Conservation (phyloP, 768 basidiomycete species). For the Pleurotus eryngii region DNA sequence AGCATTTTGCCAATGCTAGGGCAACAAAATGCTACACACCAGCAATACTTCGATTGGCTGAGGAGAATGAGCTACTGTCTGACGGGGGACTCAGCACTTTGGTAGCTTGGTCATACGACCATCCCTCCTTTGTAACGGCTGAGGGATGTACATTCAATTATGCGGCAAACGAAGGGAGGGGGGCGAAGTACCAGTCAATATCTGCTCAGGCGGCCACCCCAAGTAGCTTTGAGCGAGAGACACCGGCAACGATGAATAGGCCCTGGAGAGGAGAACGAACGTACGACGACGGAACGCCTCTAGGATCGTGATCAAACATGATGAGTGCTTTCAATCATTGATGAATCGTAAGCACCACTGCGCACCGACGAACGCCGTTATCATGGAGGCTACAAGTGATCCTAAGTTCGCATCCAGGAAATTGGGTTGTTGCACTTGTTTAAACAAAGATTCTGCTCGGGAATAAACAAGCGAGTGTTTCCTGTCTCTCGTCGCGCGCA, state of each 20-base stretch:
- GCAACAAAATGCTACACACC: slow-evolving; percentile 8
- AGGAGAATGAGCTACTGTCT: slow-evolving; percentile 2
- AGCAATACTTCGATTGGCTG: not conserved
- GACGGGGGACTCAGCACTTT: slow-evolving; percentile 41
- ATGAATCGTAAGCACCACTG: slow-evolving; percentile 3
- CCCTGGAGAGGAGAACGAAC: slow-evolving; percentile 52
- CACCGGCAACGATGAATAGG: slow-evolving; percentile 61
- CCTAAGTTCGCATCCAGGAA: slow-evolving; percentile 46
- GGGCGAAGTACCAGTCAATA: slow-evolving; percentile 21
- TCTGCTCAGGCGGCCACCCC: slow-evolving; percentile 39
- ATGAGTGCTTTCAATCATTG: not conserved
- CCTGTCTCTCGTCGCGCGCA: slow-evolving; percentile 50
- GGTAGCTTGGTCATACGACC: slow-evolving; percentile 48
- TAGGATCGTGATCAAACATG: slow-evolving; percentile 20
- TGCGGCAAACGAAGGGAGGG: not conserved
- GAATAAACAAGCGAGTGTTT: slow-evolving; percentile 55
- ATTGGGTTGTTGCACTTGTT: slow-evolving; percentile 38
- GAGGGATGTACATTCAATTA: not conserved
- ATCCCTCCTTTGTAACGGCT: slow-evolving; percentile 44
- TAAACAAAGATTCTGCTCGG: slow-evolving; percentile 38
- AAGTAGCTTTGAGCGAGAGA: slow-evolving; percentile 55
- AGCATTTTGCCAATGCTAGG: not conserved
- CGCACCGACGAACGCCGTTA: slow-evolving; percentile 52
- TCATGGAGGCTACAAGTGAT: slow-evolving; percentile 40
- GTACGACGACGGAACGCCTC: slow-evolving; percentile 59